These are phyloP conservation scores for Xylariaceae sp. DNA, from an alignment of 2,329 filamentous ascomycete species.

Conservation along the genomic window DNA sequence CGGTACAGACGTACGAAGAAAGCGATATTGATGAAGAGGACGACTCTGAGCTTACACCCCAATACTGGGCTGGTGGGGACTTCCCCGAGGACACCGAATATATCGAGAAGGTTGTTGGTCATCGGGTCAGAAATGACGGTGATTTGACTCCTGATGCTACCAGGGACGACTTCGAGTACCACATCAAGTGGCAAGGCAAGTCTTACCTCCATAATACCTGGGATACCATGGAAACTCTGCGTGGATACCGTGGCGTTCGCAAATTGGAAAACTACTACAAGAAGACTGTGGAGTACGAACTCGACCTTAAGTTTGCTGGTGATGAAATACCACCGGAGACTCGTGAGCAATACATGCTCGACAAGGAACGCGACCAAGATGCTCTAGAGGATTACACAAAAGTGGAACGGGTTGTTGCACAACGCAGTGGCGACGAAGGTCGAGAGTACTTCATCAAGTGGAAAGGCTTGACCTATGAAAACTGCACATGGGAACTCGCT, in stretches of 20 bases:
- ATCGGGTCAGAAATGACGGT: constrained; percentile 74
- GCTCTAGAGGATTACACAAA: constrained; percentile 88
- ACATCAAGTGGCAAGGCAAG: constrained; percentile 96
- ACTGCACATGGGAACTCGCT: constrained; percentile 90
- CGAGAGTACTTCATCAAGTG: constrained; percentile 95
- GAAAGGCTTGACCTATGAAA: constrained; percentile 92
- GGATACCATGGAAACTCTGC: constrained; percentile 79
- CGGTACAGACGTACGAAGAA: constrained; percentile 68
- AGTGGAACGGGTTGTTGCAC: constrained; percentile 89
- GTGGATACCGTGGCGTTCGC: constrained; percentile 80
- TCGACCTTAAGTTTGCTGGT: constrained; percentile 75
- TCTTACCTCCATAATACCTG: constrained; percentile 96
- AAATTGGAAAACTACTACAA: constrained; percentile 95
- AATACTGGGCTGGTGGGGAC: constrained; percentile 70
- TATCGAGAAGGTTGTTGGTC: constrained; percentile 89
- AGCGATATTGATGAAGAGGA: constrained; percentile 70
- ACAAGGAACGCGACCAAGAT: constrained; percentile 88
- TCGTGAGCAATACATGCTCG: constrained; percentile 92
- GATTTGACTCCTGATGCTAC: constrained; percentile 62
- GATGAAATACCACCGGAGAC: constrained; percentile 82
- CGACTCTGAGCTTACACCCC: constrained; percentile 69
- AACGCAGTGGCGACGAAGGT: constrained; percentile 78
- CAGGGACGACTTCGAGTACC: constrained; percentile 83
- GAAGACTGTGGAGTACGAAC: constrained; percentile 79
- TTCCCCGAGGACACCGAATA: constrained; percentile 81